Percentiles rank a stretch among this genome's conserved stretches.
Evolutionary conservation across 495 filamentous ascomycete species (phyloP).

Genomic region (Tuber brumale): DNA sequence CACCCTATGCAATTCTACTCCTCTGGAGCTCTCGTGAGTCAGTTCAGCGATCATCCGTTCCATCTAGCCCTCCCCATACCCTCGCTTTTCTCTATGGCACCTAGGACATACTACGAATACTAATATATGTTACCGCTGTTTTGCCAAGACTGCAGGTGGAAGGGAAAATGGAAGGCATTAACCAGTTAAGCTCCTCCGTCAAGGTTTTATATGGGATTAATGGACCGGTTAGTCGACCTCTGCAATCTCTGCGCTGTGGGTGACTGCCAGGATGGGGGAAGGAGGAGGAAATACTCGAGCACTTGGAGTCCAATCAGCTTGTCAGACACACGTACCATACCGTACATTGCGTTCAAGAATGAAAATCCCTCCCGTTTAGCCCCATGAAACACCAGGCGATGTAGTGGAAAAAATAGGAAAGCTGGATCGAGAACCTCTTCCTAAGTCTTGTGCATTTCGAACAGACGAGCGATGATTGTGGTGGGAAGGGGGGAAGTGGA

Average conservation of each 20-base stretch:
- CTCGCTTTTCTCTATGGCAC: neutral
- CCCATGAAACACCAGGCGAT: constrained; percentile 31
- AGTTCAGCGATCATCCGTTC: neutral
- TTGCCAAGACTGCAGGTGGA: neutral
- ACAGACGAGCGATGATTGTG: constrained; percentile 26
- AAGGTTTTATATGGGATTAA: neutral
- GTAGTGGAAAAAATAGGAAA: constrained; percentile 16
- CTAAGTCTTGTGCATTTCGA: constrained; percentile 8
- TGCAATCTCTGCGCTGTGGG: constrained; percentile 14
- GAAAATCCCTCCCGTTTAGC: constrained; percentile 27
- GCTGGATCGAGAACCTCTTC: constrained; percentile 18
- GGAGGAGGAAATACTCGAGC: constrained; percentile 12
- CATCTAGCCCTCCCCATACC: neutral
- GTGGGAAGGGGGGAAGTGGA: neutral
- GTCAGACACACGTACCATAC: constrained; percentile 12
- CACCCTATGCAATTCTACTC: neutral
- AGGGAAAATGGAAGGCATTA: neutral
- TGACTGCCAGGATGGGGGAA: constrained; percentile 20
- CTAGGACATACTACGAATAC: neutral
- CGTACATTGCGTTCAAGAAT: constrained; percentile 27
- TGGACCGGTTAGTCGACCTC: neutral
- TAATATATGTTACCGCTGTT: neutral
- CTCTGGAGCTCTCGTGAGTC: neutral
- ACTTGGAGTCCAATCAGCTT: constrained; percentile 27
- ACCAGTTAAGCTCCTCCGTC: neutral